phyloP scores from a whole-genome alignment of 2,329 filamentous ascomycete species.

The Cyphellophora attinorum region DNA sequence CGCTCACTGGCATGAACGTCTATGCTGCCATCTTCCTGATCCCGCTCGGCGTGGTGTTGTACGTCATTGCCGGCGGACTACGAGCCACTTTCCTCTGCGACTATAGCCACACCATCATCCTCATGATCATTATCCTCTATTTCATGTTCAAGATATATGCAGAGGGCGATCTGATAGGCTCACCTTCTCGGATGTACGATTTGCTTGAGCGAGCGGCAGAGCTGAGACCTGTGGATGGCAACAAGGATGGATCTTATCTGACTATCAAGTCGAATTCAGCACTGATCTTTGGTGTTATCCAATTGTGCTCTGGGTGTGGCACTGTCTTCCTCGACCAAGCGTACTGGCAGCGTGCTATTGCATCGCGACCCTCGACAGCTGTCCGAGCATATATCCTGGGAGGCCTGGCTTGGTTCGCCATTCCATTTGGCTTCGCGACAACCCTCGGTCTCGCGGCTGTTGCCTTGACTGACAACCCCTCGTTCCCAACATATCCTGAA shows the following conservation, averaged over 20 bases:
- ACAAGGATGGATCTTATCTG: constrained; percentile 71
- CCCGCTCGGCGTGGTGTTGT: constrained; percentile 67
- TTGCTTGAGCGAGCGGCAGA: constrained; percentile 58
- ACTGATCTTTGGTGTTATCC: constrained; percentile 82
- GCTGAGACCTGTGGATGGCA: constrained; percentile 66
- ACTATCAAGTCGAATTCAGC: constrained; percentile 76
- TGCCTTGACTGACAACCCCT: constrained; percentile 30
- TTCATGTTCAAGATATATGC: constrained; percentile 54
- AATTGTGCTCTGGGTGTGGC: constrained; percentile 68
- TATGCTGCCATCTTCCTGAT: constrained; percentile 75
- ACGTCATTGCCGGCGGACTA: constrained; percentile 51
- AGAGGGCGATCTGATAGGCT: constrained; percentile 60
- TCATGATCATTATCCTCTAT: constrained; percentile 69
- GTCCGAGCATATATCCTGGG: constrained; percentile 29
- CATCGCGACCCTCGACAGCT: constrained; percentile 24
- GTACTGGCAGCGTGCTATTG: constrained; percentile 54
- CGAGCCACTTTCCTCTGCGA: constrained; percentile 70
- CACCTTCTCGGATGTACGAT: constrained; percentile 61
- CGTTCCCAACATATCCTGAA: constrained; percentile 29
- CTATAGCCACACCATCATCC: constrained; percentile 58
- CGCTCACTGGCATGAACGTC: constrained; percentile 63
- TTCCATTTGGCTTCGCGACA: constrained; percentile 37
- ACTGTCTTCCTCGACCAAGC: constrained; percentile 77
- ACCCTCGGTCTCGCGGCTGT: constrained; percentile 36
- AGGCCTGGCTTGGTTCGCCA: constrained; percentile 38